Conservation (phyloP, 495 filamentous ascomycete species). For the Platismatia glauca region DNA sequence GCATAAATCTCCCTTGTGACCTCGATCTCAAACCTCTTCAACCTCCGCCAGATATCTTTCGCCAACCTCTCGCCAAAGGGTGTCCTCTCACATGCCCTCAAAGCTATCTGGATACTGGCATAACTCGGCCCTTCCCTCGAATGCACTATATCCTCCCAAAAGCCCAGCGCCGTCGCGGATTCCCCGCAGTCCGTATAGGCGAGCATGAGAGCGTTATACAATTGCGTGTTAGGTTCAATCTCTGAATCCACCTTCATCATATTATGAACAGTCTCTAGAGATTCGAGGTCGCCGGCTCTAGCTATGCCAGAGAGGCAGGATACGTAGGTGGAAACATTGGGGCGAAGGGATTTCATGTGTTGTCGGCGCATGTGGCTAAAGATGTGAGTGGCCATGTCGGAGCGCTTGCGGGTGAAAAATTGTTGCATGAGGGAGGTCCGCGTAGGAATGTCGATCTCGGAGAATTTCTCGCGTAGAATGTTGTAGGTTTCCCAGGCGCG, state of each 20-base stretch:
- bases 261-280: conserved; percentile 69
- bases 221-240: conserved; percentile 63
- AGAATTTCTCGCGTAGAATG: conserved; percentile 66
- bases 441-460: conserved; percentile 52
- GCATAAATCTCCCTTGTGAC: conserved; percentile 62
- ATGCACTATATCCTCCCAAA: conserved; percentile 72
- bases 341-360: conserved; percentile 44
- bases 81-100: conserved; percentile 62
- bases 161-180: conserved; percentile 54
- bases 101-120: conserved; percentile 64
- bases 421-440: conserved; percentile 68
- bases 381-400: conserved; percentile 73
- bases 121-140: conserved; percentile 76
- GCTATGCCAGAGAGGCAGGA: conserved; percentile 69
- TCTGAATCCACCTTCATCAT: conserved; percentile 83
- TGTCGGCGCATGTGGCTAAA: conserved; percentile 85
- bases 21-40: conserved; percentile 65
- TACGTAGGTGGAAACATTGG: conserved; percentile 65
- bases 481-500: conserved; percentile 75
- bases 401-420: conserved; percentile 67
- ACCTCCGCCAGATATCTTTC: conserved; percentile 61
- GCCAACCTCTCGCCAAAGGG: conserved; percentile 56
- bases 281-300: conserved; percentile 47
- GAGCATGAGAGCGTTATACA: conserved; percentile 79
- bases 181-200: conserved; percentile 64